Evolutionary conservation across 2,329 filamentous ascomycete species (phyloP).

Genomic region (Gaeumannomyces sp.): DNA sequence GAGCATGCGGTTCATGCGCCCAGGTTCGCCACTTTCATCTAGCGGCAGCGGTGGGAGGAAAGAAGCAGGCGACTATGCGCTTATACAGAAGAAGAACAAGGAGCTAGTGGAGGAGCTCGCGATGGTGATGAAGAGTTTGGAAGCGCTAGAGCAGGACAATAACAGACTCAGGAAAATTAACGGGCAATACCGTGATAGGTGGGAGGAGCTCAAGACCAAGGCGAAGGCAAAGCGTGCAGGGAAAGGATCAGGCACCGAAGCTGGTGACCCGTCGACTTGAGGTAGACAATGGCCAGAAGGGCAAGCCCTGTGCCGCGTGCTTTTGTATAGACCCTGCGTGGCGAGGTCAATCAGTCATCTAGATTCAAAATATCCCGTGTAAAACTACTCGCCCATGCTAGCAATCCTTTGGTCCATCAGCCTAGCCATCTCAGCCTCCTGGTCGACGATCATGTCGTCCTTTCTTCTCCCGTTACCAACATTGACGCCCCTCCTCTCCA

Average conservation of each 20-base stretch:
- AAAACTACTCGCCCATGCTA: constrained; percentile 8
- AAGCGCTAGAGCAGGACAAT: constrained; percentile 59
- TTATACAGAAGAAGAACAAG: constrained; percentile 41
- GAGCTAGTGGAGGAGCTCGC: constrained; percentile 65
- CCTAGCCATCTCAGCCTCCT: constrained; percentile 38
- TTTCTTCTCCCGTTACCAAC: constrained; percentile 23
- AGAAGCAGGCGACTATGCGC: constrained; percentile 33
- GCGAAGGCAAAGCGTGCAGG: constrained; percentile 49
- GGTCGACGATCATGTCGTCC: constrained; percentile 25
- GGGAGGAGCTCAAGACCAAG: constrained; percentile 55
- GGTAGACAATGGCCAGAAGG: background rate
- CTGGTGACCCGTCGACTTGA: background rate
- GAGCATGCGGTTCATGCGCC: constrained; percentile 61
- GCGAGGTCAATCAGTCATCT: background rate
- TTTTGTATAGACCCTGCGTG: background rate
- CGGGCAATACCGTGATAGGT: constrained; percentile 53
- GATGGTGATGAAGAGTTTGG: constrained; percentile 52
- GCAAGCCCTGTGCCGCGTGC: background rate
- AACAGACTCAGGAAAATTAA: constrained; percentile 49
- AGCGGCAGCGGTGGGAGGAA: constrained; percentile 18
- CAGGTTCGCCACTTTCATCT: constrained; percentile 43
- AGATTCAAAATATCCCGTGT: background rate
- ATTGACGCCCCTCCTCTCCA: constrained; percentile 44
- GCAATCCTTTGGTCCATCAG: constrained; percentile 6
- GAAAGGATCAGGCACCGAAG: constrained; percentile 23